Base-by-base conservation (phyloP, 495 filamentous ascomycete species). In the Friedmanniomyces simplex region DNA sequence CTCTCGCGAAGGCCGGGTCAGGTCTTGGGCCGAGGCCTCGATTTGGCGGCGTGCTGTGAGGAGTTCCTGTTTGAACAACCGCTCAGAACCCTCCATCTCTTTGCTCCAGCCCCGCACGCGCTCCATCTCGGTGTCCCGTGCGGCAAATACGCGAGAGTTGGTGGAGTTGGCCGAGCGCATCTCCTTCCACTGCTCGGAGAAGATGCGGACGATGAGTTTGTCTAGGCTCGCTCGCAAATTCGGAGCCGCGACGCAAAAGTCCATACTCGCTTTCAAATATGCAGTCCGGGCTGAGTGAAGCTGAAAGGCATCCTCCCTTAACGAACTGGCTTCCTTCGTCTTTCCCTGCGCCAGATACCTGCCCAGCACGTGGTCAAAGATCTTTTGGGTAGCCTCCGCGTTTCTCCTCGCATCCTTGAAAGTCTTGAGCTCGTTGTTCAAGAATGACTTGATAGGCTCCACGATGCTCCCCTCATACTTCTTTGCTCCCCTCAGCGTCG, bases 241-340 rank as follows among this genome's bases (percentile, higher is more conserved):
- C 7, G 94, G 90, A 18, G 87, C 89, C 50, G 85, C 77, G 42
- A 94, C 81, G 61, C 88, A 93, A 62, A 90, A 97, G 69, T 98
- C 93, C 81, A 97, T 82, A 8, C 88, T 89, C 0, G 90, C 86
- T 71, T 87, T 91, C 22, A 96, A 77, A 66, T 97, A 98, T 18
- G 83, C 82, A 69, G 90, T 91, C 49, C 91, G 82, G 16, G 90
- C 87, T 76, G 97, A 94, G 61, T 95, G 93, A 36, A 98, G 82
- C 68, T 93, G 85, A 65, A 97, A 98, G 0, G 94, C 91, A 71
- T 98, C 93, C 69, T 98, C 93, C 48, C 94, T 77, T 52, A 98
- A 74, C 0, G 88, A 79, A 13, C 89, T 95, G 7, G 90, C 80
- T 68, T 98, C 93, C 71, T 96, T 97, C 2, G 88, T 85, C 72